Conservation (phyloP, 345 rosid species). For the Eucalyptus microcorys region DNA sequence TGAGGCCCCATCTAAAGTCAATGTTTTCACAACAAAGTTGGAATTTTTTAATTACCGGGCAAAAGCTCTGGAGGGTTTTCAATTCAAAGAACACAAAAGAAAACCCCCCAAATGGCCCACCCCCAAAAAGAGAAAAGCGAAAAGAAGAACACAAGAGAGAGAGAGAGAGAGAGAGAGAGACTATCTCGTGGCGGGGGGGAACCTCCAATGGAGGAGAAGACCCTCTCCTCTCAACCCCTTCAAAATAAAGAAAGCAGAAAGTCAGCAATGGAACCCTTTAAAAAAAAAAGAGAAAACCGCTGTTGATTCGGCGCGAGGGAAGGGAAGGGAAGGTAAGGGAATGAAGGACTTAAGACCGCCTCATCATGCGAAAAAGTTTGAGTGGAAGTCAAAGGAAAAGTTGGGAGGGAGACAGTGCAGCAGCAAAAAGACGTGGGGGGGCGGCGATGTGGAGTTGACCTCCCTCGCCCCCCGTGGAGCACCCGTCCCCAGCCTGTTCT, state of each 20-base stretch:
- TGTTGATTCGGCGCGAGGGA: neutral
- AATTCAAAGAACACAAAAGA: neutral
- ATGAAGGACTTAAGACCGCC: neutral
- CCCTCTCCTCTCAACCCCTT: neutral
- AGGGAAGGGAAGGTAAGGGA: neutral
- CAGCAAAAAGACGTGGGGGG: neutral
- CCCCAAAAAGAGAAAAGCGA: neutral
- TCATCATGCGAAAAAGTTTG: neutral
- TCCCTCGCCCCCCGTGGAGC: too few species aligned
- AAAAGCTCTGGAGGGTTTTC: neutral
- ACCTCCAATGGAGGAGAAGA: neutral
- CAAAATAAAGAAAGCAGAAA: neutral
- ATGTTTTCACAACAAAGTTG: neutral
- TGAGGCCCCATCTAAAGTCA: neutral
- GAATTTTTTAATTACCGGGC: neutral
- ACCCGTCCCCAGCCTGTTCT: neutral
- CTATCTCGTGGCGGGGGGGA: neutral
- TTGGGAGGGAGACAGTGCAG: neutral
- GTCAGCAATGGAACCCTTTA: neutral
- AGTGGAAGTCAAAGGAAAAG: neutral
- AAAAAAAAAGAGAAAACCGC: neutral
- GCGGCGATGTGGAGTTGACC: neutral
- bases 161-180: neutral
- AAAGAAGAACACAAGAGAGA: neutral
- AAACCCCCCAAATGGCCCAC: neutral